phyloP scores from a whole-genome alignment of 2,329 filamentous ascomycete genomes.

The Fusarium illudens region DNA sequence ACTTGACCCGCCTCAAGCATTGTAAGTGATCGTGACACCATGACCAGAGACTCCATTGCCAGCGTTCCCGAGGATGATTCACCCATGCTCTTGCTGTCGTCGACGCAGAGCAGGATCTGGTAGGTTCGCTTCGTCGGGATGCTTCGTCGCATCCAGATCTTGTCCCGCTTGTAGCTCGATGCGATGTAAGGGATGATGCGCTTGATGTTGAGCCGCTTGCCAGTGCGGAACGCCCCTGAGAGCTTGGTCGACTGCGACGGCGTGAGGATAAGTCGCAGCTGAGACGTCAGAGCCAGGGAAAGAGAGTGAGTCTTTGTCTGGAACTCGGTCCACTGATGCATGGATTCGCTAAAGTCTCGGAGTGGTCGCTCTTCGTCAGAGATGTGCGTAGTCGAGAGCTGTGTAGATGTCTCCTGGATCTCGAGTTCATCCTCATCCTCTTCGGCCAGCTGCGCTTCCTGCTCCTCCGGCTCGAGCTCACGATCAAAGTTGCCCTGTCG shows the following conservation, averaged over 20 bases:
- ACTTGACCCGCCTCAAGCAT: conserved; percentile 97
- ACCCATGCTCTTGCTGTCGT: conserved; percentile 94
- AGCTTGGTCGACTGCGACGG: conserved; percentile 96
- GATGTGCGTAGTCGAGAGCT: conserved; percentile 79
- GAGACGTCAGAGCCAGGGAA: conserved; percentile 89
- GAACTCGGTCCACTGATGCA: conserved; percentile 84
- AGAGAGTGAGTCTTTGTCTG: conserved; percentile 85
- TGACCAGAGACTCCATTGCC: conserved; percentile 92
- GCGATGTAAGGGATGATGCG: conserved; percentile 99
- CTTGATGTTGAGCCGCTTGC: conserved; percentile 98
- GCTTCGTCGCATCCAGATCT: conserved; percentile 98
- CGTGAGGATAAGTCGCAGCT: conserved; percentile 92
- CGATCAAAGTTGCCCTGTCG: conserved; percentile 66
- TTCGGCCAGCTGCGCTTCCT: conserved; percentile 55
- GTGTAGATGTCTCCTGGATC: conserved; percentile 64
- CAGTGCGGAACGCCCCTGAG: conserved; percentile 94
- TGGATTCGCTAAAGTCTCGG: conserved; percentile 63
- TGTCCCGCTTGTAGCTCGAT: conserved; percentile 97
- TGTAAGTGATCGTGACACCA: conserved; percentile 84
- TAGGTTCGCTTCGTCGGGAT: conserved; percentile 94
- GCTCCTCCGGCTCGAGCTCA: conserved; percentile 55
- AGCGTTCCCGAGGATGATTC: conserved; percentile 78
- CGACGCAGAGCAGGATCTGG: conserved; percentile 96
- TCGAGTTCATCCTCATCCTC: conserved; percentile 59
- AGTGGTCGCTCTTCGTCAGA: conserved; percentile 55